phyloP scores from a whole-genome alignment of 1,284 basidiomycete species.

The Cutaneotrichosporon cavernicola region DNA sequence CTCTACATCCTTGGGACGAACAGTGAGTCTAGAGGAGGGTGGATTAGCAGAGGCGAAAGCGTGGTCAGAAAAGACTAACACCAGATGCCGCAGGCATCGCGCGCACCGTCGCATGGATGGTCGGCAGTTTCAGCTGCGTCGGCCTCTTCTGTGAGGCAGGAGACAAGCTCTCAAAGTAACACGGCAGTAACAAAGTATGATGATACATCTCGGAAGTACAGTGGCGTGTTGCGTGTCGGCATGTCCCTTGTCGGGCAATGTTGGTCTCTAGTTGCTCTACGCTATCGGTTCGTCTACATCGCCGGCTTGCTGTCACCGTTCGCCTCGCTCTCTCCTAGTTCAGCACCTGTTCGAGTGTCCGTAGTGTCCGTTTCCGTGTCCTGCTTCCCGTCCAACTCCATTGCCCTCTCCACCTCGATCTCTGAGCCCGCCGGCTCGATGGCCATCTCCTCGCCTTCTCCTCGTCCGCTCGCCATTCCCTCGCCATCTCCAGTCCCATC shows the following conservation, averaged over 20 bases:
- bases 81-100: conserved; percentile 29
- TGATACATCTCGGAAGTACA: conserved; percentile 6
- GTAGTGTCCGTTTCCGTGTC: conserved; percentile 2
- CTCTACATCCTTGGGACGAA: conserved; percentile 38
- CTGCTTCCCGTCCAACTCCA: background rate
- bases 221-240: background rate
- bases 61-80: background rate
- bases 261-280: conserved; percentile 3
- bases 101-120: conserved; percentile 27
- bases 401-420: background rate
- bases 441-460: background rate
- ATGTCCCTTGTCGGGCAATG: background rate
- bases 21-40: conserved; percentile 25
- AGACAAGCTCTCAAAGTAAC: conserved; percentile 7
- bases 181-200: background rate
- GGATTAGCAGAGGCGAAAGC: background rate
- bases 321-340: conserved; percentile 4
- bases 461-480: too few relatives aligned
- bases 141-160: conserved; percentile 33
- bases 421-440: background rate
- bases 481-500: background rate
- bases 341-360: conserved; percentile 4
- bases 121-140: conserved; percentile 22
- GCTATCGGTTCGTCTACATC: background rate
- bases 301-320: background rate